Evolutionary conservation across 73 alveolate species (phyloP).

Genomic region (Tetrahymena thermophila): DNA sequence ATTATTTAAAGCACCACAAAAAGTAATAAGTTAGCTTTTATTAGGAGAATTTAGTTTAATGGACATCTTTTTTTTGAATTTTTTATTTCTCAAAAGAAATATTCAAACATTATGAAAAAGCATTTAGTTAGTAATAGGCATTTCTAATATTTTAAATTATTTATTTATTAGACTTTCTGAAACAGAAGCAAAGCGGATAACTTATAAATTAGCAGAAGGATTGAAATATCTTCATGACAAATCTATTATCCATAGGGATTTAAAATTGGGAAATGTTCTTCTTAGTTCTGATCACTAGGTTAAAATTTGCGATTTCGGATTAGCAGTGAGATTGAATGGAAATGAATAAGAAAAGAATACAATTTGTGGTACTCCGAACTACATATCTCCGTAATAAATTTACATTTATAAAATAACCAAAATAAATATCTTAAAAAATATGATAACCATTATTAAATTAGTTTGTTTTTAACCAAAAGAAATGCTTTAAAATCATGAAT

Average conservation of each 20-base stretch:
- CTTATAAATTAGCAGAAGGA: slow-evolving; percentile 36
- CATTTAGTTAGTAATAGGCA: no score
- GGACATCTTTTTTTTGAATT: no score
- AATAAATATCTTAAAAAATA: no score
- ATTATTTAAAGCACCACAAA: slow-evolving; percentile 1
- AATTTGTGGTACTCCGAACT: slow-evolving; percentile 96
- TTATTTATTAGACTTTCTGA: not conserved
- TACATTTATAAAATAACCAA: not conserved
- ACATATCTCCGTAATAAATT: slow-evolving; percentile 75
- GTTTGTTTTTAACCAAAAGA: no score
- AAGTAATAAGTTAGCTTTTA: not conserved
- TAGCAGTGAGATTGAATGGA: slow-evolving; percentile 72
- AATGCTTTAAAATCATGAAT: no score
- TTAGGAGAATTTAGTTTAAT: not conserved
- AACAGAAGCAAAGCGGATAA: not conserved
- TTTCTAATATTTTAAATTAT: no score
- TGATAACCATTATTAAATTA: no score
- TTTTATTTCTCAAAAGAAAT: no score
- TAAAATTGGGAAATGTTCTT: slow-evolving; percentile 87
- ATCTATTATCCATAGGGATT: slow-evolving; percentile 78
- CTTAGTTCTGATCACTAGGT: slow-evolving; percentile 68
- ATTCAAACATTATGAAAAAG: not conserved
- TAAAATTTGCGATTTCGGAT: slow-evolving; percentile 94
- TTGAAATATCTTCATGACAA: slow-evolving; percentile 32
- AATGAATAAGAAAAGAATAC: slow-evolving; percentile 87